These are phyloP conservation scores for Xylariaceae sp. DNA, from an alignment of 2,329 filamentous ascomycete genomes.

Conservation along the genomic window DNA sequence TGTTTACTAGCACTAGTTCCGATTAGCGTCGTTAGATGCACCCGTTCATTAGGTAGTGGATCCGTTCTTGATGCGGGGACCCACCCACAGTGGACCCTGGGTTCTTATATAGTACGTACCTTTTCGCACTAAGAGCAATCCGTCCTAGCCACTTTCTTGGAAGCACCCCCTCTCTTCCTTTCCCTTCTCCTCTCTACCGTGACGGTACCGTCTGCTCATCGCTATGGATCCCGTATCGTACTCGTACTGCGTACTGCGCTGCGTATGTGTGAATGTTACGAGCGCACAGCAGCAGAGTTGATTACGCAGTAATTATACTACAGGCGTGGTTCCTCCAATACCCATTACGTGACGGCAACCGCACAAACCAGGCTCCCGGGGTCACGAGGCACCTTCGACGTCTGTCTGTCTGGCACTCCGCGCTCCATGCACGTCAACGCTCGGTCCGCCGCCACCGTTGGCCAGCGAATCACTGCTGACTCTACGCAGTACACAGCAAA, in stretches of 20 bases:
- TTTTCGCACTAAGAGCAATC: too few species aligned
- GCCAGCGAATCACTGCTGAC: neutral
- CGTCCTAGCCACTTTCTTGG: too few species aligned
- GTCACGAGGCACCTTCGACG: slow-evolving; percentile 29
- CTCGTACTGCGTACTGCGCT: neutral
- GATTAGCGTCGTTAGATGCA: too few species aligned
- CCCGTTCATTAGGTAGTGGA: too few species aligned
- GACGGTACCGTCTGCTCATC: too few species aligned
- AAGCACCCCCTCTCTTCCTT: too few species aligned
- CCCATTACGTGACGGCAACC: neutral
- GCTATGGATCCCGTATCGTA: too few species aligned
- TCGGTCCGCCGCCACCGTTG: neutral
- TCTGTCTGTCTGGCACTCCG: slow-evolving; percentile 23
- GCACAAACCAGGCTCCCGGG: slow-evolving; percentile 10
- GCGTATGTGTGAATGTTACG: neutral
- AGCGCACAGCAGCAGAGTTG: neutral
- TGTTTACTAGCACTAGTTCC: too few species aligned
- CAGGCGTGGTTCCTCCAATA: neutral
- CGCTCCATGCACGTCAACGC: slow-evolving; percentile 4
- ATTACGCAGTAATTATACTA: neutral
- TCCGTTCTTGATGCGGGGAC: too few species aligned
- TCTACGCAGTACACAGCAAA: neutral
- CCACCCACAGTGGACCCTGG: too few species aligned
- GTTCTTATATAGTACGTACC: too few species aligned
- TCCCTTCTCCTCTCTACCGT: too few species aligned